A percentile compares a stretch with the other conserved stretches of the same genome.
phyloP scores from a whole-genome alignment of 2,329 filamentous ascomycete genomes.

The Monilinia laxa region DNA sequence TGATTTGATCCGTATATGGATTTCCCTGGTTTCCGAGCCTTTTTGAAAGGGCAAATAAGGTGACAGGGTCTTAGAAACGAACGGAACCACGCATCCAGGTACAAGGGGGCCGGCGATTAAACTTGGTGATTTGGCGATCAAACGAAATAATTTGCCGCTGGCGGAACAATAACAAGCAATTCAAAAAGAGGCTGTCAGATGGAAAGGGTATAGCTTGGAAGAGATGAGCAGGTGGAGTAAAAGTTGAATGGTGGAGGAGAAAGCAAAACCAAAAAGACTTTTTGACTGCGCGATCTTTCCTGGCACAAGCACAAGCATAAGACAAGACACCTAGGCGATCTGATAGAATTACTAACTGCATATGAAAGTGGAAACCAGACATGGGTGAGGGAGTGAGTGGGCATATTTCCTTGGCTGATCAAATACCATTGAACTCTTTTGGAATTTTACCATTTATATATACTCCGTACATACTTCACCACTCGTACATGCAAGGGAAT shows the following conservation, averaged over 20 bases:
- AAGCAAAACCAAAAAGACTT: slow-evolving; percentile 1
- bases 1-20: background rate
- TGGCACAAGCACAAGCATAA: background rate
- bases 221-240: background rate
- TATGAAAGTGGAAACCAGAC: slow-evolving; percentile 1
- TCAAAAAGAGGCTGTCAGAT: background rate
- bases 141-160: slow-evolving; percentile 8
- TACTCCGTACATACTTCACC: too few relatives aligned
- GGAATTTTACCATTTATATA: too few relatives aligned
- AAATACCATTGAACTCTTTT: background rate
- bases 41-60: background rate
- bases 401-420: slow-evolving; percentile 13
- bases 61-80: background rate
- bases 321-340: slow-evolving; percentile 5
- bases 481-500: too few relatives aligned
- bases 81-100: background rate
- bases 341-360: background rate
- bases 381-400: background rate
- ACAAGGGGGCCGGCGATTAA: slow-evolving; percentile 20
- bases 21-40: slow-evolving; percentile 4
- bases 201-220: slow-evolving; percentile 2
- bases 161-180: background rate
- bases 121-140: slow-evolving; percentile 1
- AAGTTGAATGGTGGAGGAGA: slow-evolving; percentile 15
- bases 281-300: slow-evolving; percentile 9